Evolutionary conservation across 2,329 filamentous ascomycete genomes (phyloP).

Genomic region (Apiospora marii): DNA sequence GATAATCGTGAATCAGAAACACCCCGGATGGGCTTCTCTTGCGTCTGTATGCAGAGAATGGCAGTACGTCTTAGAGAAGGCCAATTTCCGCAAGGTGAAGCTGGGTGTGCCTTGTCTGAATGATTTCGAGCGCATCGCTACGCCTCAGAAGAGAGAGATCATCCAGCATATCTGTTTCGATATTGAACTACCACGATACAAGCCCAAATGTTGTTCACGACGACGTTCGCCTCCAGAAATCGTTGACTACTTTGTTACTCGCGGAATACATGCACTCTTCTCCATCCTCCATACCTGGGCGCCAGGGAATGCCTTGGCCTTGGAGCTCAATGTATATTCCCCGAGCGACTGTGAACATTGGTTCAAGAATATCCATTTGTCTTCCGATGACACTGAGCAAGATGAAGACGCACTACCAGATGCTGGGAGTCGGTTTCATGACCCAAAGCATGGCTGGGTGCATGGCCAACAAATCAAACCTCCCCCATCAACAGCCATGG

Average conservation of each 20-base stretch:
- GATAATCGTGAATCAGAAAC: constrained; percentile 37
- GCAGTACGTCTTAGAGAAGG: constrained; percentile 41
- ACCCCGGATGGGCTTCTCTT: constrained; percentile 42
- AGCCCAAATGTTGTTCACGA: not conserved
- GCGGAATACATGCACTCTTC: not conserved
- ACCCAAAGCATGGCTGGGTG: not conserved
- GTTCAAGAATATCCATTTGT: not conserved
- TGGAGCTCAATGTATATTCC: not conserved
- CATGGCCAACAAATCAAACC: not conserved
- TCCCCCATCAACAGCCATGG: not conserved
- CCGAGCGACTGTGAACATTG: not conserved
- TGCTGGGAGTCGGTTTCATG: not conserved
- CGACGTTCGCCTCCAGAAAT: not conserved
- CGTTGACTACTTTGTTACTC: not conserved
- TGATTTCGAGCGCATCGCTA: constrained; percentile 33
- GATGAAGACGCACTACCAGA: constrained; percentile 29
- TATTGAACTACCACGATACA: constrained; percentile 37
- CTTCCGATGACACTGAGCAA: not conserved
- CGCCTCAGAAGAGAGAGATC: constrained; percentile 32
- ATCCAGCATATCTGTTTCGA: constrained; percentile 42
- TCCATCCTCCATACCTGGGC: constrained; percentile 25
- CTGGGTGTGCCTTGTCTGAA: constrained; percentile 34
- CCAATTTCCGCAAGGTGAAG: constrained; percentile 40
- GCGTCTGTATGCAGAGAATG: constrained; percentile 44
- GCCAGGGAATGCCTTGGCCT: constrained; percentile 27